Conservation (phyloP, 2,329 filamentous ascomycete genomes). For the Acephala macrosclerotiorum region DNA sequence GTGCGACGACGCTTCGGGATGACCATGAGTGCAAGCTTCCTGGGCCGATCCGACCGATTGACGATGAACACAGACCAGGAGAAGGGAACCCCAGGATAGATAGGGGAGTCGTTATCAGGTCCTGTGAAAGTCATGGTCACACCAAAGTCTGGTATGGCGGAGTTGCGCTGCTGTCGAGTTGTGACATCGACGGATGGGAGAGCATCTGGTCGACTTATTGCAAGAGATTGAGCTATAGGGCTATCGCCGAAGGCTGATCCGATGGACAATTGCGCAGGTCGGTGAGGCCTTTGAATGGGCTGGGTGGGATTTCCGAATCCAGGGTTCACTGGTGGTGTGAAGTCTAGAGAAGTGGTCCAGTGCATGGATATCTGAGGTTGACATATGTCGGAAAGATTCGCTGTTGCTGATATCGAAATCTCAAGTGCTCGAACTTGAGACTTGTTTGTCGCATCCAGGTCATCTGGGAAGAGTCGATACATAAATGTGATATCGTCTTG, state of each 20-base stretch:
- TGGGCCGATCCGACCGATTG: constrained; percentile 68
- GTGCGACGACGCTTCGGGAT: constrained; percentile 69
- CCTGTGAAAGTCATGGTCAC: constrained; percentile 79
- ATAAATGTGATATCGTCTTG: constrained; percentile 80
- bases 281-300: constrained; percentile 66
- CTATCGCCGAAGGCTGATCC: constrained; percentile 58
- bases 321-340: constrained; percentile 70
- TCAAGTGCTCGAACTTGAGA: constrained; percentile 60
- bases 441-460: constrained; percentile 48
- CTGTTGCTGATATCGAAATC: constrained; percentile 67
- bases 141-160: constrained; percentile 66
- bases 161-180: constrained; percentile 47
- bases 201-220: constrained; percentile 64
- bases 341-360: constrained; percentile 75
- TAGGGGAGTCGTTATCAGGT: constrained; percentile 62
- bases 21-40: constrained; percentile 75
- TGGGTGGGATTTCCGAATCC: constrained; percentile 64
- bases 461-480: constrained; percentile 66
- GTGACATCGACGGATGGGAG: constrained; percentile 65
- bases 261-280: constrained; percentile 70
- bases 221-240: constrained; percentile 63
- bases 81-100: constrained; percentile 72
- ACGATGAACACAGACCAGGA: constrained; percentile 78
- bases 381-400: constrained; percentile 64
- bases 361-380: constrained; percentile 68